These are phyloP conservation scores for Phytophthora cryptogea DNA, from an alignment of 352 stramenopile genomes.

Conservation along the genomic window DNA sequence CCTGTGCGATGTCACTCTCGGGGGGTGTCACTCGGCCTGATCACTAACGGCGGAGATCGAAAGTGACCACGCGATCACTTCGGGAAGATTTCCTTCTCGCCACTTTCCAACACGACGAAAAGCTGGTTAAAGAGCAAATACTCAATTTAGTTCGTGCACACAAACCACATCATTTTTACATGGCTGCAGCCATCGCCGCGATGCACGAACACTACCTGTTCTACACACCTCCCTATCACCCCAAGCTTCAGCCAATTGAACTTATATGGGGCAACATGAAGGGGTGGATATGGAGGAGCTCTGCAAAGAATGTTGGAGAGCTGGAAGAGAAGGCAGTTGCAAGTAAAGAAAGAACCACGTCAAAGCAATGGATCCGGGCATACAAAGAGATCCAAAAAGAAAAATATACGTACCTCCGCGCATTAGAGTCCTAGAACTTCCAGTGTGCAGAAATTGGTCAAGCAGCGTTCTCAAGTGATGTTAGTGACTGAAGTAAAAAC, in stretches of 20 bases:
- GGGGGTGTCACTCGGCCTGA: too few species aligned
- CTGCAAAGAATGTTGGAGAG: neutral
- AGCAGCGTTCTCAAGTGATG: neutral
- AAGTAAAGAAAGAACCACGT: neutral
- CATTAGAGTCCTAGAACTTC: neutral
- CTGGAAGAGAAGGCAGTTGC: neutral
- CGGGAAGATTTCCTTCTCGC: too few species aligned
- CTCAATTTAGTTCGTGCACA: neutral
- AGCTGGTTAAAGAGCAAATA: neutral
- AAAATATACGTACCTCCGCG: neutral
- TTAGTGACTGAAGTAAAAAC: neutral
- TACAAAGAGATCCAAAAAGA: neutral
- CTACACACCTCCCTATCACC: neutral
- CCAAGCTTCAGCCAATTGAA: neutral
- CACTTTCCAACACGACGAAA: too few species aligned
- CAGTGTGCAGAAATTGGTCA: neutral
- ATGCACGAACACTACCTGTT: neutral
- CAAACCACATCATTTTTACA: neutral
- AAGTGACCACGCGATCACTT: too few species aligned
- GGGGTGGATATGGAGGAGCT: neutral
- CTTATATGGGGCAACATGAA: neutral
- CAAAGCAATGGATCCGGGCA: neutral
- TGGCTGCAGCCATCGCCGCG: neutral
- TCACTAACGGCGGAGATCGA: too few species aligned
- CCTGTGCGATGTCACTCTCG: too few species aligned